A percentile compares a stretch with the other conserved stretches of the same genome.
These are phyloP conservation scores for Maudiozyma turicensis DNA, from an alignment of 805 yeast genomes.

Conservation along the genomic window DNA sequence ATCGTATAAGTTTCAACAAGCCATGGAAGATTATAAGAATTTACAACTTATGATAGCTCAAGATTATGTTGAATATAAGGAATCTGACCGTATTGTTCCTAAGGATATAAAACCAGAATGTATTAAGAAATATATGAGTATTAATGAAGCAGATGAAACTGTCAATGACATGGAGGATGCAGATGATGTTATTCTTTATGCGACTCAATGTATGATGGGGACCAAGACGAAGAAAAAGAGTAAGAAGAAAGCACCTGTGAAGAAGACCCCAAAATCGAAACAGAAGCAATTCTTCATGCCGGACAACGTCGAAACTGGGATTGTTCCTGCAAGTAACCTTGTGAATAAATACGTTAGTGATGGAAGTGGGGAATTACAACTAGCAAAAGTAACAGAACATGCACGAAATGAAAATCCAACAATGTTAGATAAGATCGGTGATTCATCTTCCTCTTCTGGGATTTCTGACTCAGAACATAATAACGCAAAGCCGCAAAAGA, in stretches of 20 bases:
- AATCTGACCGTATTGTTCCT: conserved; percentile 65
- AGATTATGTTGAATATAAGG: conserved; percentile 35
- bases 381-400: neutral
- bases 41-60: conserved; percentile 62
- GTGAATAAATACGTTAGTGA: conserved; percentile 26
- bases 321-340: conserved; percentile 41
- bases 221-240: conserved; percentile 14
- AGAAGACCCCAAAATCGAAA: conserved; percentile 6
- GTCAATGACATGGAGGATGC: conserved; percentile 45
- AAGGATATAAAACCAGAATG: conserved; percentile 43
- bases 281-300: conserved; percentile 53
- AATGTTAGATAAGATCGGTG: conserved; percentile 1
- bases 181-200: conserved; percentile 58
- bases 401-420: neutral
- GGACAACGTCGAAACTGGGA: conserved; percentile 58
- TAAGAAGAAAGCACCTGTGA: conserved; percentile 8
- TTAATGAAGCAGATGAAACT: conserved; percentile 62
- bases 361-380: neutral
- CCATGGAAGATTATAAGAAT: conserved; percentile 73
- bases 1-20: conserved; percentile 65
- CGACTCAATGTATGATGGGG: conserved; percentile 53
- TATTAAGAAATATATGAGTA: conserved; percentile 45
- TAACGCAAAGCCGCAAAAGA: neutral
- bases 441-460: neutral
- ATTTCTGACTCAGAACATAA: neutral